Evolutionary conservation across 352 stramenopile genomes (phyloP).

Genomic region (Phytopythium delawarense): DNA sequence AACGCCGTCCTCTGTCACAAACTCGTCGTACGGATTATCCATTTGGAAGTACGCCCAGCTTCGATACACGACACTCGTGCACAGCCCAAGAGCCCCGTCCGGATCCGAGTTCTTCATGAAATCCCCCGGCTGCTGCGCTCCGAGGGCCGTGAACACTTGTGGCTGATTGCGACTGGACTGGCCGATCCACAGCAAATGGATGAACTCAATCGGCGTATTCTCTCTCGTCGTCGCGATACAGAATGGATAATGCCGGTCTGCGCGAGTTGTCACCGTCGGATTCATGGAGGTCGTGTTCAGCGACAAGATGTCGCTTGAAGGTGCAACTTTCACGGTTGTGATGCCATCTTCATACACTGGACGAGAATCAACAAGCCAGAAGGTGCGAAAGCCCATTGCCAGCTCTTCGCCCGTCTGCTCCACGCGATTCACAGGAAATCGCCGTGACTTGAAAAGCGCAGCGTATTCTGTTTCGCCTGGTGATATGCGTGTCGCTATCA

Average conservation of each 20-base stretch:
- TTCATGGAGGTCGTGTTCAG: constrained; percentile 83
- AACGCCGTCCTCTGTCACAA: constrained; percentile 87
- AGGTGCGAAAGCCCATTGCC: constrained; percentile 87
- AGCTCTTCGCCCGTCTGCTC: constrained; percentile 91
- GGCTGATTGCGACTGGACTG: constrained; percentile 88
- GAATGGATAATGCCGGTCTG: constrained; percentile 90
- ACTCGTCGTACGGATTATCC: constrained; percentile 81
- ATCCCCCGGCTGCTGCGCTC: constrained; percentile 87
- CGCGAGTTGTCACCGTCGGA: constrained; percentile 80
- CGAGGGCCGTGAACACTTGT: constrained; percentile 87
- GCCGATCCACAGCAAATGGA: constrained; percentile 89
- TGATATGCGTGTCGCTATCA: constrained; percentile 38
- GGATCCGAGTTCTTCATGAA: constrained; percentile 89
- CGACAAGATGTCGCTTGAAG: constrained; percentile 50
- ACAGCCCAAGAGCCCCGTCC: constrained; percentile 67
- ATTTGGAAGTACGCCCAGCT: constrained; percentile 91
- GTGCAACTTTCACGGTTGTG: constrained; percentile 57
- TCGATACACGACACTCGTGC: constrained; percentile 86
- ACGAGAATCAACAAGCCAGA: constrained; percentile 64
- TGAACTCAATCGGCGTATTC: constrained; percentile 92
- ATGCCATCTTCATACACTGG: constrained; percentile 45
- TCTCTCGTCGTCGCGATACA: constrained; percentile 88
- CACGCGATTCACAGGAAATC: constrained; percentile 75
- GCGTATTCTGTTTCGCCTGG: constrained; percentile 9
- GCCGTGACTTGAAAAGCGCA: constrained; percentile 11